Evolutionary conservation across 805 yeast species (phyloP).

Genomic region (Geotrichum ghanense): DNA sequence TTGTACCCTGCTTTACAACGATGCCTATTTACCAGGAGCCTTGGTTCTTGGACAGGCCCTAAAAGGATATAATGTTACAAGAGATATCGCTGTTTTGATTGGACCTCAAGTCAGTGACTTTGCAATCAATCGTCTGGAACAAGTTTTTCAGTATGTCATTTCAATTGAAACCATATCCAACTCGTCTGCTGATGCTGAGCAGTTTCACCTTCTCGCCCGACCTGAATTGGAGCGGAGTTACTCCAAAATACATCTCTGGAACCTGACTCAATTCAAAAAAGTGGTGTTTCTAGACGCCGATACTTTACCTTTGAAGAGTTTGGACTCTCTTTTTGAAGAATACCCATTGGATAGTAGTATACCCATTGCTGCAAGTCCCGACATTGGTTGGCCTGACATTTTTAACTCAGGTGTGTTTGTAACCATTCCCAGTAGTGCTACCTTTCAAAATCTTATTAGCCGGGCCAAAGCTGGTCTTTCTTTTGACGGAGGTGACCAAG

Average conservation of each 20-base stretch:
- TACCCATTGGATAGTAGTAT: not conserved
- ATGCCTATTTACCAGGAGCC: conserved; percentile 38
- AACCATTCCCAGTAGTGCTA: conserved; percentile 38
- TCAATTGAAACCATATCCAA: conserved; percentile 19
- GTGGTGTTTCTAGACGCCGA: conserved; percentile 46
- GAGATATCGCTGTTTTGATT: conserved; percentile 21
- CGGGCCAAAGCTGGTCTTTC: conserved; percentile 25
- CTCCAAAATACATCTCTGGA: conserved; percentile 50
- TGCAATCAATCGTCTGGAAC: conserved; percentile 11
- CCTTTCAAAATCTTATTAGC: conserved; percentile 31
- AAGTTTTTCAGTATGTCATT: conserved; percentile 20
- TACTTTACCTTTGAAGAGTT: conserved; percentile 32
- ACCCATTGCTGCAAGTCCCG: conserved; percentile 45
- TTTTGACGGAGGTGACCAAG: conserved; percentile 92
- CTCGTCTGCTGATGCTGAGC: conserved; percentile 14
- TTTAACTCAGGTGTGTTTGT: conserved; percentile 74
- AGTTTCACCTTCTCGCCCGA: conserved; percentile 30
- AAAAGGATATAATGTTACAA: conserved; percentile 15
- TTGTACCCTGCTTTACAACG: conserved; percentile 35
- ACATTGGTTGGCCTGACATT: conserved; percentile 86
- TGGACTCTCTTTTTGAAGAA: conserved; percentile 24
- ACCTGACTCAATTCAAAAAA: conserved; percentile 28
- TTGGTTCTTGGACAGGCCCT: conserved; percentile 35
- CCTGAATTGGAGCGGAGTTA: conserved; percentile 38
- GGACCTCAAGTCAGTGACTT: conserved; percentile 15